Evolutionary conservation across 768 basidiomycete genomes (phyloP), one percentile per base, ranked within the genome.

Genomic region (Mycena sanguinolenta): DNA sequence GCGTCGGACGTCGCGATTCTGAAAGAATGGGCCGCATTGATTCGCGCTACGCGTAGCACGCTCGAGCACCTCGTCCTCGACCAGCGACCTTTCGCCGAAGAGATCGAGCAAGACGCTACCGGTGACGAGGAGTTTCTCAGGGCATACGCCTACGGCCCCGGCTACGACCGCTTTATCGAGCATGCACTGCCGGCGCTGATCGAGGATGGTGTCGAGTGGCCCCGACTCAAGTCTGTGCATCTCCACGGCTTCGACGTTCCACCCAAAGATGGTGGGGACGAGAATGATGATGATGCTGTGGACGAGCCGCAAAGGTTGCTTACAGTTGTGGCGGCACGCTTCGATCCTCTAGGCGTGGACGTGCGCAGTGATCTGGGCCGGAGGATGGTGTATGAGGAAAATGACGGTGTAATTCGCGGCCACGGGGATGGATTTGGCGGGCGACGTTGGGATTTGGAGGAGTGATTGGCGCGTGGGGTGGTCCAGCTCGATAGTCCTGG

Each of bases 91-190:
- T 53, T 53, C 28, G 52, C 52, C 28, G 52, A 53, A 17, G 28
- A 53, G 3, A 53, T 53, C 27, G 52, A 53, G 52, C 27, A 30
- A 28, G 52, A 53, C 28, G 2, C 52, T 6, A 53, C 52, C 17
- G 52, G 52, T 17, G 28, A 53, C 52, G 52, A 30, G 28, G 52
- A 53, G 52, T 53, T 53, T 28, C 52, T 53, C 13, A 14, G 28
- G 2, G 4, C 2, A 4, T 53, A 21, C 28, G 1, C 52, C 52
- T 53, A 32, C 52, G 52, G 52, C 28, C 52, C 52, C 6, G 52
- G 52, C 52, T 53, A 53, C 17, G 52, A 30, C 28, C 52, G 52
- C 52, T 53, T 53, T 30, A 28, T 53, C 28, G 28, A 53, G 52
- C 52, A 53, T 53, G 27, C 28, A 4, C 14, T 53, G 52, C 52